These are phyloP conservation scores for Rachicladosporium sp. DNA, from an alignment of 2,329 filamentous ascomycete species.

Conservation along the genomic window DNA sequence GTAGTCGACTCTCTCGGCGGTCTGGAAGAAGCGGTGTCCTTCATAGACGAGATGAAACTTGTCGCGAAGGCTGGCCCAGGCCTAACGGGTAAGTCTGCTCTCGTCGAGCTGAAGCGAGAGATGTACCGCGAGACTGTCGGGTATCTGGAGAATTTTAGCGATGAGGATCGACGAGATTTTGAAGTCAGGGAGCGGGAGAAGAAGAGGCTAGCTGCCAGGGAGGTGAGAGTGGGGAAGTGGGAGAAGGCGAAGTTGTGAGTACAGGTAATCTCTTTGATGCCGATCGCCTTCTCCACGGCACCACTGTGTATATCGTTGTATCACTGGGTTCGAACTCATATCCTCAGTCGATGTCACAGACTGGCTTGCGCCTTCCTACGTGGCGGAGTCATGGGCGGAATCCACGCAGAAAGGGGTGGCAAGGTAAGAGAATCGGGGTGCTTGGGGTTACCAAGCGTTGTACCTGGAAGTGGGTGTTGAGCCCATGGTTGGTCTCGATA, in stretches of 20 bases:
- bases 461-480: no score
- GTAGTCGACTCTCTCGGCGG: constrained; percentile 58
- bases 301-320: no score
- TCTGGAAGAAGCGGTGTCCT: constrained; percentile 47
- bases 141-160: constrained; percentile 37
- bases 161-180: constrained; percentile 24
- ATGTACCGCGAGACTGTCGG: constrained; percentile 58
- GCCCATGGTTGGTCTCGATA: no score
- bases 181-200: constrained; percentile 13
- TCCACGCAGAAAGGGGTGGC: no score
- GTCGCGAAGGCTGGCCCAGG: constrained; percentile 40
- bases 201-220: constrained; percentile 10
- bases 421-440: no score
- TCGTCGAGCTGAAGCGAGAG: constrained; percentile 60
- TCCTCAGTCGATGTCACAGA: no score
- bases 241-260: background rate
- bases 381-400: no score
- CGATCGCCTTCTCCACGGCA: no score
- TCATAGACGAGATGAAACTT: constrained; percentile 49
- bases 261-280: no score
- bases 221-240: constrained; percentile 1
- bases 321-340: no score
- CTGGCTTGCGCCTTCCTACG: no score
- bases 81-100: constrained; percentile 46
- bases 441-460: no score